Base-by-base conservation (phyloP, 805 yeast species). In the Wickerhamomyces mucosus region DNA sequence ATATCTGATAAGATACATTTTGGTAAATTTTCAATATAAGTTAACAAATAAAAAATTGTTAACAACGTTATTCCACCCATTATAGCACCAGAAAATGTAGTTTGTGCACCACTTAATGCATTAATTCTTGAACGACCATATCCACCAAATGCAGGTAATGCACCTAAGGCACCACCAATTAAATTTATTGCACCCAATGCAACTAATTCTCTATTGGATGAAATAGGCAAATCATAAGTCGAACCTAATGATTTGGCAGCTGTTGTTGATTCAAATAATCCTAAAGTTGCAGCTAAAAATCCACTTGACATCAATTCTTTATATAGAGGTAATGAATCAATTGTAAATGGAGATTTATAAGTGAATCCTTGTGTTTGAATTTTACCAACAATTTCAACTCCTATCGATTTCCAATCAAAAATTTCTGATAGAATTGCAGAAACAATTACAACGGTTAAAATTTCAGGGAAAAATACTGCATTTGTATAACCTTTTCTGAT, bases 121-220 rank as follows among this genome's bases (percentile, higher is more conserved):
- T 89, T 89, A 36, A 89, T 77, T 47, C 82, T 86, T 13, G 95
- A 80, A 46, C 97, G 69, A 2, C 96, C 97, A 50, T 88, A 89
- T 0, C 97, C 97, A 8, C 97, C 98, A 64, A 88, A 88, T 0
- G 94, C 74, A 0, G 98, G 96, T 12, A 89, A 59, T 0, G 86
- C 80, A 20, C 69, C 59, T 33, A 69, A 56, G 20, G 61, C 35
- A 2, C 72, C 73, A 26, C 83, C 80, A 33, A 74, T 52, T 8
- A 51, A 34, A 43, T 88, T 89, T 34, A 80, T 73, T 11, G 70
- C 56, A 1, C 98, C 97, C 19, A 89, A 61, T 0, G 96, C 96
- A 5, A 92, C 88, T 26, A 89, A 59, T 51, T 89, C 98, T 38
- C 96, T 69, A 53, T 92, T 88, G 13, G 94, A 73, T 0, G 95